phyloP scores from a whole-genome alignment of 2,329 filamentous ascomycete species.

The Thielaviopsis punctulata region DNA sequence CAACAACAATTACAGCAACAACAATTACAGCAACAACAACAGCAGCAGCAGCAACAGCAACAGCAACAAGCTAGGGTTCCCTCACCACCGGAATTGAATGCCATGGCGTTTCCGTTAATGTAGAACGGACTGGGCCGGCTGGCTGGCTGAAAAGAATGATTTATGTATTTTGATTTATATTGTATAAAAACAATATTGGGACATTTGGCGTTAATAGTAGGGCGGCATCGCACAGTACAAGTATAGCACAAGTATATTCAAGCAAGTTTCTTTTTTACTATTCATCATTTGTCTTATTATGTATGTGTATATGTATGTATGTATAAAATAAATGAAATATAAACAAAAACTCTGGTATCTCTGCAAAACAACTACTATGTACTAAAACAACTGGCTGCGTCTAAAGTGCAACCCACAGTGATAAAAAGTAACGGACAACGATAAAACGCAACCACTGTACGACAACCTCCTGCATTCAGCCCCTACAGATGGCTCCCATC shows the following conservation, averaged over 20 bases:
- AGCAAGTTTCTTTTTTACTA: neutral
- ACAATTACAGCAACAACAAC: slow-evolving; percentile 2
- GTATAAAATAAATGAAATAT: neutral
- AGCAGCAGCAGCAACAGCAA: neutral
- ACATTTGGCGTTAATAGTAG: no score
- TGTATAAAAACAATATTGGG: no score
- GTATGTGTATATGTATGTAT: neutral
- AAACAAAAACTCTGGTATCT: neutral
- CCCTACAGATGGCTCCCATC: slow-evolving; percentile 8
- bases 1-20: slow-evolving; percentile 2
- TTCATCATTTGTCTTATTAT: neutral
- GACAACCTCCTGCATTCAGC: neutral
- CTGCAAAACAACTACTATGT: neutral
- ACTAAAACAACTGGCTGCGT: no score
- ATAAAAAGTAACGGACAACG: neutral
- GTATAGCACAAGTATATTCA: neutral
- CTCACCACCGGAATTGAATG: neutral
- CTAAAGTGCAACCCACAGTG: neutral
- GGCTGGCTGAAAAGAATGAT: no score
- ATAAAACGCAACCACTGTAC: neutral
- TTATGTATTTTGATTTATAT: no score
- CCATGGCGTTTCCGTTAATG: slow-evolving; percentile 7
- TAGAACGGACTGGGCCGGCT: neutral
- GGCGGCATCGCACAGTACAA: neutral
- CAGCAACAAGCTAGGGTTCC: neutral